phyloP scores from a whole-genome alignment of 2,329 filamentous ascomycete genomes.

The Fusarium mangiferae region DNA sequence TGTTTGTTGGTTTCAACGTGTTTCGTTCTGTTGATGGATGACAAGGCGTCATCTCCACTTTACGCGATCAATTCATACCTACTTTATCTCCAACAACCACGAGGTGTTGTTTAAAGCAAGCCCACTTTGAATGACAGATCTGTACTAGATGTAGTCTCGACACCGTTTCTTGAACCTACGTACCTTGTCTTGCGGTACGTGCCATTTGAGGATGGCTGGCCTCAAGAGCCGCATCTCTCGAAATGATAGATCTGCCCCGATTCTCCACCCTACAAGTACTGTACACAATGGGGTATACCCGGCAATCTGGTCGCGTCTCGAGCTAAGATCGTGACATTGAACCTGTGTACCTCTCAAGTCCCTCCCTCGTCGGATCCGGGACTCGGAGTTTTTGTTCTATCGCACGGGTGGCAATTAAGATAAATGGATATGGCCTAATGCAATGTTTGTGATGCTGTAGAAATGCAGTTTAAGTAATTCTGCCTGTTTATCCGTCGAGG shows the following conservation, averaged over 20 bases:
- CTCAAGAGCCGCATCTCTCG: constrained; percentile 43
- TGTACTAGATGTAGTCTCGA: constrained; percentile 8
- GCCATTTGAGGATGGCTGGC: constrained; percentile 30
- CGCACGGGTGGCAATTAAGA: constrained; percentile 11
- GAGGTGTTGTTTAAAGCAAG: neutral
- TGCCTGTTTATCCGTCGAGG: neutral
- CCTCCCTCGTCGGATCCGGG: constrained; percentile 36
- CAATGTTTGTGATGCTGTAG: neutral
- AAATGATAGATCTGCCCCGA: constrained; percentile 41
- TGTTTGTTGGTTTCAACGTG: neutral
- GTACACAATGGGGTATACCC: constrained; percentile 45
- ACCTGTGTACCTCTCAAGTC: constrained; percentile 44
- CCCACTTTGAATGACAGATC: neutral
- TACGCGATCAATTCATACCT: neutral
- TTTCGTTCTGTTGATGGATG: constrained; percentile 3
- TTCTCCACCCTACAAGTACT: constrained; percentile 41
- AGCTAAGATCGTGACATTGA: constrained; percentile 47
- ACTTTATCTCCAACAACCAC: constrained; percentile 8
- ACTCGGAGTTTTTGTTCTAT: constrained; percentile 13
- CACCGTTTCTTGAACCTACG: constrained; percentile 7
- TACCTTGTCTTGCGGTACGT: constrained; percentile 28
- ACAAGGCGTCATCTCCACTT: constrained; percentile 16
- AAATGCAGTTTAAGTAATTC: neutral
- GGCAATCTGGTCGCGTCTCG: constrained; percentile 40
- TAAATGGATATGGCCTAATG: neutral